Evolutionary conservation across 2,329 filamentous ascomycete species (phyloP).

Genomic region (Graphium sp.): DNA sequence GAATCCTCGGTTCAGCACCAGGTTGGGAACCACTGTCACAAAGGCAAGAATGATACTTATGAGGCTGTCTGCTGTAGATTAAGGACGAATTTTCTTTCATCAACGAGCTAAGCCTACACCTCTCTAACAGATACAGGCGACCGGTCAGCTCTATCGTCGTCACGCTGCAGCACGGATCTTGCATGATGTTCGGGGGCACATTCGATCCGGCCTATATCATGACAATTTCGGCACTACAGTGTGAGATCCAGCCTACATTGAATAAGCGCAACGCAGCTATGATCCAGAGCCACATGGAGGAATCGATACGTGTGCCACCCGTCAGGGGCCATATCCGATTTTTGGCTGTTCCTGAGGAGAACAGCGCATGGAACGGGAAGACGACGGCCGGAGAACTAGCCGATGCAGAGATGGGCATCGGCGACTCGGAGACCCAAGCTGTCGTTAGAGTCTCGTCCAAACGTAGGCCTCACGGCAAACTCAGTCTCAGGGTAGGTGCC

Average conservation of each 20-base stretch:
- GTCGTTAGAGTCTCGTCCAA: too few relatives aligned
- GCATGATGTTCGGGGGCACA: constrained; percentile 57
- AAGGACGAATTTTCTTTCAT: constrained; percentile 61
- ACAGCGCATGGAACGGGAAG: constrained; percentile 51
- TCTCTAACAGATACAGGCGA: constrained; percentile 61
- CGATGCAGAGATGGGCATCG: constrained; percentile 29
- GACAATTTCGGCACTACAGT: constrained; percentile 53
- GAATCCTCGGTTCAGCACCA: constrained; percentile 11
- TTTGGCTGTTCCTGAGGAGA: constrained; percentile 50
- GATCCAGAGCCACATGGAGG: constrained; percentile 58
- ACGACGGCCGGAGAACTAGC: constrained; percentile 55
- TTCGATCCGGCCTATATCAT: constrained; percentile 69
- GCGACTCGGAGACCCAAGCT: too few relatives aligned
- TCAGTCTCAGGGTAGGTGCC: too few relatives aligned
- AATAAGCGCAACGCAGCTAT: constrained; percentile 72
- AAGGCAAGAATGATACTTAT: constrained; percentile 8
- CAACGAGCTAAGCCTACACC: constrained; percentile 52
- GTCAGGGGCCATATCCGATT: constrained; percentile 61
- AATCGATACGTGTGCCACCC: constrained; percentile 48
- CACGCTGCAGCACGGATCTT: constrained; percentile 57
- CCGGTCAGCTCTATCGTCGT: constrained; percentile 60
- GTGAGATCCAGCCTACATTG: constrained; percentile 51
- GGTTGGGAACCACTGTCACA: constrained; percentile 16
- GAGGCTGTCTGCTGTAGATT: constrained; percentile 29
- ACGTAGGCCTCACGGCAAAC: too few relatives aligned